Evolutionary conservation across 179 eudicot genomes (phyloP).

Genomic region (Drosera spatulata): DNA sequence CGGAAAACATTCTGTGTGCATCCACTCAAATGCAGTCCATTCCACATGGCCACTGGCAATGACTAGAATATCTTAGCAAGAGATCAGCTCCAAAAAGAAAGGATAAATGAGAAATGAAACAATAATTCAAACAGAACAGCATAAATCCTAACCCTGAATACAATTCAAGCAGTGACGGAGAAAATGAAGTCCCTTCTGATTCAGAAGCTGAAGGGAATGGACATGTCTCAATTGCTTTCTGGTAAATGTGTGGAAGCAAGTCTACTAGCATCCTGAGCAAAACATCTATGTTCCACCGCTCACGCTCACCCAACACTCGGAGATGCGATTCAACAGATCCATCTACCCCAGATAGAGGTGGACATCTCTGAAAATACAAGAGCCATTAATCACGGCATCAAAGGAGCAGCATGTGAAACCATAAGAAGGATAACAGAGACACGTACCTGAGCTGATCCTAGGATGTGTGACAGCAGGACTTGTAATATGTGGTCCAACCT

Average conservation of each 20-base stretch:
- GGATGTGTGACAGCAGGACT: slow-evolving; percentile 54
- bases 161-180: slow-evolving; percentile 59
- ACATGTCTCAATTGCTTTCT: slow-evolving; percentile 76
- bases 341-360: slow-evolving; percentile 97
- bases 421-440: slow-evolving; percentile 6
- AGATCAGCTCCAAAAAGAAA: not conserved
- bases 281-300: slow-evolving; percentile 96
- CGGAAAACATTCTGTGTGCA: slow-evolving; percentile 85
- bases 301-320: slow-evolving; percentile 91
- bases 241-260: slow-evolving; percentile 66
- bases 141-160: slow-evolving; percentile 56
- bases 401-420: not conserved
- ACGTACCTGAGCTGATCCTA: slow-evolving; percentile 71
- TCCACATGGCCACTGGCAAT: slow-evolving; percentile 69
- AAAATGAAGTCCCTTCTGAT: slow-evolving; percentile 34
- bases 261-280: slow-evolving; percentile 68
- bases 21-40: slow-evolving; percentile 96
- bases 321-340: slow-evolving; percentile 88
- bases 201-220: slow-evolving; percentile 60
- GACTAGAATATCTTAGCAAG: slow-evolving; percentile 17
- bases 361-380: slow-evolving; percentile 63
- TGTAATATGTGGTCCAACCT: slow-evolving; percentile 67
- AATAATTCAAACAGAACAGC: slow-evolving; percentile 1
- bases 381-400: slow-evolving; percentile 5
- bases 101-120: slow-evolving; percentile 3